Conservation (phyloP, 2,329 filamentous ascomycete genomes). For the Penicillium glabrum region DNA sequence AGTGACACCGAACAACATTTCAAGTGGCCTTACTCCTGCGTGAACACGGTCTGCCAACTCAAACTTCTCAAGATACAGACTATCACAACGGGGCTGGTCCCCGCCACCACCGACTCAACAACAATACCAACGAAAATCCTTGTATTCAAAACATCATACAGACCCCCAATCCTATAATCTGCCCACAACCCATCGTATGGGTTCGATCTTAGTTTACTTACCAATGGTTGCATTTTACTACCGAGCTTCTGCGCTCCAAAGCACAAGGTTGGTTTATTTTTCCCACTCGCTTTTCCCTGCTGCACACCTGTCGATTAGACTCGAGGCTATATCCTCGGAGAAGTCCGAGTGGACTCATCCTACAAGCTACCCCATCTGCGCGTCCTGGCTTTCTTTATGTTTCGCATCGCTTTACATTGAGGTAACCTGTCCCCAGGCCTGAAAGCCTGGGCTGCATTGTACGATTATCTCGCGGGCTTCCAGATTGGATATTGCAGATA, state of each 20-base stretch:
- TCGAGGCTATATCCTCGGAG: constrained; percentile 7
- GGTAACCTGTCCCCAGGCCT: constrained; percentile 11
- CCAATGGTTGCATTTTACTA: not conserved
- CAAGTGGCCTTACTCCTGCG: constrained; percentile 33
- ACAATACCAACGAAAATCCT: not conserved
- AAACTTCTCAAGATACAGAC: not conserved
- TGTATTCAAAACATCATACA: not conserved
- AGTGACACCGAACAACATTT: constrained; percentile 29
- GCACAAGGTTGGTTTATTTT: constrained; percentile 38
- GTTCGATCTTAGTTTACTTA: not conserved
- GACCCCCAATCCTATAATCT: not conserved
- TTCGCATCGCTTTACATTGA: not conserved
- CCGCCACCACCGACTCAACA: constrained; percentile 10
- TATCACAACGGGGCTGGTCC: constrained; percentile 32
- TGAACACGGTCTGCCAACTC: constrained; percentile 18
- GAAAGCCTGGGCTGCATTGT: constrained; percentile 5
- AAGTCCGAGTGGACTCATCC: constrained; percentile 8
- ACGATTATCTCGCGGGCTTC: not conserved
- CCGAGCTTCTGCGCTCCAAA: constrained; percentile 21
- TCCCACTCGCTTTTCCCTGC: constrained; percentile 18
- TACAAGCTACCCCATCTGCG: constrained; percentile 3
- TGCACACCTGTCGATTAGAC: constrained; percentile 11
- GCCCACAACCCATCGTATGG: not conserved
- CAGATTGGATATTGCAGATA: constrained; percentile 12
- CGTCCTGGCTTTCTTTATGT: not conserved